phyloP scores from a whole-genome alignment of 768 basidiomycete species.

The Tulasnella sp. region DNA sequence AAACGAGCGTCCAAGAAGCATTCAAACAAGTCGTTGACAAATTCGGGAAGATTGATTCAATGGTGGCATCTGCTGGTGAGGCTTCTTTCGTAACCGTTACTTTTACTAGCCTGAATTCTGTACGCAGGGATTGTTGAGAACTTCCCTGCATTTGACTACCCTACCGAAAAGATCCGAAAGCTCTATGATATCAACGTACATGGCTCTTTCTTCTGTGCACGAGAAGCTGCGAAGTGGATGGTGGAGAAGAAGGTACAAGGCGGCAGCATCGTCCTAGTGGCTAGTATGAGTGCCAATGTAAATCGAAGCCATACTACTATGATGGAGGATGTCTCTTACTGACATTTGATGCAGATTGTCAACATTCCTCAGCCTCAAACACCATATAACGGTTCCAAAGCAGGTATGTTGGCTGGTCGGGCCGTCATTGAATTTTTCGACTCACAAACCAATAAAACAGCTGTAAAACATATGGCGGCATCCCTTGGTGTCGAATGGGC shows the following conservation, averaged over 20 bases:
- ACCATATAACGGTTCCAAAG: slow-evolving; percentile 93
- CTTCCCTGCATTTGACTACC: slow-evolving; percentile 75
- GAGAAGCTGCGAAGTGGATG: slow-evolving; percentile 89
- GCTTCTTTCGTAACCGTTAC: slow-evolving; percentile 10
- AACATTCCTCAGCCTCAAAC: slow-evolving; percentile 90
- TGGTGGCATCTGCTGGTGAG: slow-evolving; percentile 77
- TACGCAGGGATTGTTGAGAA: slow-evolving; percentile 70
- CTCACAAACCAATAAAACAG: slow-evolving; percentile 26
- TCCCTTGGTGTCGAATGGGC: slow-evolving; percentile 96
- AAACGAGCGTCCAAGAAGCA: slow-evolving; percentile 60
- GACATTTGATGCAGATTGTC: slow-evolving; percentile 43
- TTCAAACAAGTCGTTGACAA: slow-evolving; percentile 50
- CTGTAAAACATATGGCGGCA: slow-evolving; percentile 88
- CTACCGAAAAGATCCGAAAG: slow-evolving; percentile 67
- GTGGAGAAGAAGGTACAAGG: slow-evolving; percentile 47
- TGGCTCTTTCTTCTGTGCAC: slow-evolving; percentile 89
- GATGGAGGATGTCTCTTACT: not conserved
- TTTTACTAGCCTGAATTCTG: slow-evolving; percentile 18
- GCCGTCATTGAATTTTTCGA: not conserved
- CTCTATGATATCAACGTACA: slow-evolving; percentile 91
- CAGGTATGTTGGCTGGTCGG: slow-evolving; percentile 33
- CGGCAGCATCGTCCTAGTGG: slow-evolving; percentile 74
- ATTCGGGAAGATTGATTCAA: slow-evolving; percentile 62
- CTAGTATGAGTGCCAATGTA: slow-evolving; percentile 85
- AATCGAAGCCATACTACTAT: slow-evolving; percentile 21